phyloP scores from a whole-genome alignment of 1,284 basidiomycete species.

The Malassezia cuniculi region DNA sequence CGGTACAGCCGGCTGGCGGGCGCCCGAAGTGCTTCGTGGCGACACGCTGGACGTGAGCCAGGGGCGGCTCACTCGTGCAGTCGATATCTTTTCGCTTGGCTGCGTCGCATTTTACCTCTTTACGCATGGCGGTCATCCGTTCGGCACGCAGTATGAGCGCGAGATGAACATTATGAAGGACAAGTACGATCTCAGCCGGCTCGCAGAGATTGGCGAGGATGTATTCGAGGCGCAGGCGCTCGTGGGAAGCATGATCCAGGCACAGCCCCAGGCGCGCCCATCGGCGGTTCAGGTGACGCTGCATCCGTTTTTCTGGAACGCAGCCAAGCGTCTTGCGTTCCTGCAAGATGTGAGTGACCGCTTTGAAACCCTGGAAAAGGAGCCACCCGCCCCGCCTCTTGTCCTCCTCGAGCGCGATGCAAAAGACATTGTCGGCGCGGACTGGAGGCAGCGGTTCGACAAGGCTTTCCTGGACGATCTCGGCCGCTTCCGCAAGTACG shows the following conservation, averaged over 20 bases:
- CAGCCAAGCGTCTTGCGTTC: constrained; percentile 72
- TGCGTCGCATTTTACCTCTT: constrained; percentile 42
- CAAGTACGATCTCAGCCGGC: constrained; percentile 21
- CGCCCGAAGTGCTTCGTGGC: constrained; percentile 40
- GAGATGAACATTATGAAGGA: constrained; percentile 42
- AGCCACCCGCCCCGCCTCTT: constrained; percentile 67
- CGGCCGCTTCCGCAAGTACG: constrained; percentile 89
- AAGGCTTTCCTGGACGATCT: constrained; percentile 80
- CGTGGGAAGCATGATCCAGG: constrained; percentile 30
- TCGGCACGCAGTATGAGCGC: constrained; percentile 39
- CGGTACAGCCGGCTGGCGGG: constrained; percentile 42
- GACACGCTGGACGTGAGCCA: constrained; percentile 25
- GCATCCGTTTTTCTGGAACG: constrained; percentile 94
- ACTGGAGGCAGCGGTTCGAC: constrained; percentile 80
- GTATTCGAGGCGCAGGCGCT: constrained; percentile 39
- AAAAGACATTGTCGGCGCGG: constrained; percentile 47
- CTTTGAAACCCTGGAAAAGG: constrained; percentile 79
- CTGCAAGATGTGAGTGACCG: constrained; percentile 91
- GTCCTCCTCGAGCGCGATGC: constrained; percentile 57
- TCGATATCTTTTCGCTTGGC: constrained; percentile 43
- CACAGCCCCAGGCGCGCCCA: constrained; percentile 53
- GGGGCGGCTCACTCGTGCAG: constrained; percentile 34
- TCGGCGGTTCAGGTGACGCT: constrained; percentile 70
- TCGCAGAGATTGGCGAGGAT: constrained; percentile 37
- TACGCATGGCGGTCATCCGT: constrained; percentile 39